phyloP scores from a whole-genome alignment of 2,329 filamentous ascomycete genomes.

The Trichoderma aggressivum region DNA sequence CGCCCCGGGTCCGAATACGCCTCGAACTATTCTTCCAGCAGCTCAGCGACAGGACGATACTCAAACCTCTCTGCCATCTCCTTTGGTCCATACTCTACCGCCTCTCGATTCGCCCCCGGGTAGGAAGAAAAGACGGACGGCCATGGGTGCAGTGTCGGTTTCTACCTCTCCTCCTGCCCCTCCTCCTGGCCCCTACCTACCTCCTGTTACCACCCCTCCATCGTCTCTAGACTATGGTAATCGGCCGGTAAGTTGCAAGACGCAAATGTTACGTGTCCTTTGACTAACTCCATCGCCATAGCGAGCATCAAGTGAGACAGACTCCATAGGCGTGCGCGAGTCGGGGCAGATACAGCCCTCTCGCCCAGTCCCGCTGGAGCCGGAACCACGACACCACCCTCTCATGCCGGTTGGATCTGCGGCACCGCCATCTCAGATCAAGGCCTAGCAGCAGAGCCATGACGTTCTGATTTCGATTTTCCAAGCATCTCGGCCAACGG shows the following conservation, averaged over 20 bases:
- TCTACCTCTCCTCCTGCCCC: neutral
- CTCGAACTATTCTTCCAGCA: slow-evolving; percentile 19
- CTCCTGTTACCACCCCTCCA: neutral
- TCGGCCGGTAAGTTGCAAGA: slow-evolving; percentile 5
- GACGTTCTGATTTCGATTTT: neutral
- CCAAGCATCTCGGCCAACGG: neutral
- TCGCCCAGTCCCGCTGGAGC: slow-evolving; percentile 10
- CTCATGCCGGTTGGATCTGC: slow-evolving; percentile 6
- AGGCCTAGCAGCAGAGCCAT: neutral
- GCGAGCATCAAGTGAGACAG: neutral
- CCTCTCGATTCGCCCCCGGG: neutral
- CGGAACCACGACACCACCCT: neutral
- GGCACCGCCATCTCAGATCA: slow-evolving; percentile 7
- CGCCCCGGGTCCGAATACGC: slow-evolving; percentile 6
- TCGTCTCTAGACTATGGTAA: neutral
- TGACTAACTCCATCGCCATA: neutral
- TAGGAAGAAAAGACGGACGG: slow-evolving; percentile 9
- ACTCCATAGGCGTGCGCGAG: neutral
- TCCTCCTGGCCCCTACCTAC: neutral
- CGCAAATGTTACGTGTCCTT: neutral
- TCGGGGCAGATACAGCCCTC: neutral
- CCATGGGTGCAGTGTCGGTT: neutral
- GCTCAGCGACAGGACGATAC: neutral
- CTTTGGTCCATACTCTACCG: neutral
- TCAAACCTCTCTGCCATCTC: neutral